phyloP scores from a whole-genome alignment of 2,329 filamentous ascomycete species.

The Pseudopyricularia cyperi region DNA sequence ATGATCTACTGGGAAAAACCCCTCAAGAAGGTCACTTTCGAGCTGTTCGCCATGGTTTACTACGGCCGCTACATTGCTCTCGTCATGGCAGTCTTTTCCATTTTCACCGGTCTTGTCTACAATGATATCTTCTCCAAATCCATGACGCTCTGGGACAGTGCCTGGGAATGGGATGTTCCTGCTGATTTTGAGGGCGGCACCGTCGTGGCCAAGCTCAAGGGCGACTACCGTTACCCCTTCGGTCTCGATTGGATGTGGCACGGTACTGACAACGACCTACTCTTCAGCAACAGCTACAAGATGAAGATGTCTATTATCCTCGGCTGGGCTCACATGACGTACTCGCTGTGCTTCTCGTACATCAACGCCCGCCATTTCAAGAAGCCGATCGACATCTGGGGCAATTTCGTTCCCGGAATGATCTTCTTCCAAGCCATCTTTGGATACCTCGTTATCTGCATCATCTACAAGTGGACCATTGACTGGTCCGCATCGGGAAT shows the following conservation, averaged over 20 bases:
- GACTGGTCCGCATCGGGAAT: conserved; percentile 61
- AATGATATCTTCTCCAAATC: conserved; percentile 96
- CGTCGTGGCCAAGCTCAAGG: conserved; percentile 48
- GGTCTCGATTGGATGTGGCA: conserved; percentile 97
- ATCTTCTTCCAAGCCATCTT: conserved; percentile 99
- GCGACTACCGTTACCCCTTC: conserved; percentile 80
- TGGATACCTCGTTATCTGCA: conserved; percentile 85
- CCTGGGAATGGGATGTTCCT: conserved; percentile 70
- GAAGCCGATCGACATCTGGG: conserved; percentile 89
- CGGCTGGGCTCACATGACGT: conserved; percentile 98
- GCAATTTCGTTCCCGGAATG: conserved; percentile 96
- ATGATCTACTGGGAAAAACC: conserved; percentile 98
- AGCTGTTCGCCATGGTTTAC: conserved; percentile 96
- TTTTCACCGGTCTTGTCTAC: conserved; percentile 95
- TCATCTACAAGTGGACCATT: conserved; percentile 93
- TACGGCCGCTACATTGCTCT: conserved; percentile 98
- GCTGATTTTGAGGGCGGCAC: conserved; percentile 51
- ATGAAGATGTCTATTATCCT: conserved; percentile 99
- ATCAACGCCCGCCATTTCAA: conserved; percentile 94
- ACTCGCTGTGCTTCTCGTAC: conserved; percentile 84
- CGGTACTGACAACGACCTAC: conserved; percentile 81
- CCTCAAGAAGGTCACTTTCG: conserved; percentile 82
- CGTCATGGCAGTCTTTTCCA: conserved; percentile 94
- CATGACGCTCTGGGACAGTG: conserved; percentile 75
- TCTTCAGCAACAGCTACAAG: conserved; percentile 98